Evolutionary conservation across 2,329 filamentous ascomycete genomes (phyloP), one percentile per base, ranked within the genome.

Genomic region (Phyllosticta capitalensis): DNA sequence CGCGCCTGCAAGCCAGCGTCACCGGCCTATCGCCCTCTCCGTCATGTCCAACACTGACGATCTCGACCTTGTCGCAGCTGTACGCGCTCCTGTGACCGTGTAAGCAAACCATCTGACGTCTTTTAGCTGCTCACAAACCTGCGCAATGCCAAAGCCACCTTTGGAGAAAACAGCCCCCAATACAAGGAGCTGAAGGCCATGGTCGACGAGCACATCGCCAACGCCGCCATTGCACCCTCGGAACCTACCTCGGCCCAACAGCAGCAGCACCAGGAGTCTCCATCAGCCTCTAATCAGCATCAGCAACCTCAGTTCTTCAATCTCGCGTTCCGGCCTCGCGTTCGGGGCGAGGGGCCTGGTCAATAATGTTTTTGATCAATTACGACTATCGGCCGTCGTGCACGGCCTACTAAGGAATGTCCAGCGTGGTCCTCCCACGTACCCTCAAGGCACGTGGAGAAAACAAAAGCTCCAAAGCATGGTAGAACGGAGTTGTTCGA

Each of bases 71-170:
- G 19, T 51, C 10, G 49, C 49, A 20, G 49, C 49, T 22, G 49
- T 51, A 51, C 21, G 49, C 12, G 49, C 49, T 22, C 21, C 21
- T 20, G 49, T 51, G n/a, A 6, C 49, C 49, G 21, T 51, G 49
- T 20, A 51, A 22, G 49, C 19, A 51, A 14, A 19, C 30, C 54
- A 9, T 55, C 56, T 61, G 58, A 61, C 59, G 10, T n/a, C 21
- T 45, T 5, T n/a, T 50, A 73, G 71, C 66, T 73, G 7, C 64
- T 72, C 54, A 66, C 67, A 5, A 72, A 69, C 6, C 65, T 72
- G 21, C 71, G 69, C 60, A 73, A 73, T 45, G 65, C 68, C 9
- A 65, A 67, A 6, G 58, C 68, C 10, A 72, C 71, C 1, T 72
- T 73, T 58, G 70, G 71, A 5, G 58, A 65, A 1, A 12, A 62